These are phyloP conservation scores for Castanopsis chinensis DNA, from an alignment of 306 rosid species.

Conservation along the genomic window DNA sequence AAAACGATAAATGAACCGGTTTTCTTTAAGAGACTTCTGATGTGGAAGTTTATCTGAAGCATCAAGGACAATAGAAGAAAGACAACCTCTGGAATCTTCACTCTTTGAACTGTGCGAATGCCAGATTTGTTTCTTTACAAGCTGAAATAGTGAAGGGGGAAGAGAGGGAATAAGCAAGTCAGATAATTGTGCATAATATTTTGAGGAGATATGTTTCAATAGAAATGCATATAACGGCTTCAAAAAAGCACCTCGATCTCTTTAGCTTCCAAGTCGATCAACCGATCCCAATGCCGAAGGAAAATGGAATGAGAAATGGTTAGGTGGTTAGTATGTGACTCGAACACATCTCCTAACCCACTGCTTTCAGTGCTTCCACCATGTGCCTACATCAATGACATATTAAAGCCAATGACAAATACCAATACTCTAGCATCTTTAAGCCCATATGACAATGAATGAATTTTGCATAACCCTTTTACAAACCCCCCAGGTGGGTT, in stretches of 20 bases:
- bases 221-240: conserved; percentile 13
- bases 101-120: conserved; percentile 42
- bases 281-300: conserved; percentile 75
- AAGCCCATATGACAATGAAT: not conserved
- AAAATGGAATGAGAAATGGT: conserved; percentile 57
- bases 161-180: not conserved
- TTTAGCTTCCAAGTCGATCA: conserved; percentile 93
- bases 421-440: not conserved
- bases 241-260: conserved; percentile 62
- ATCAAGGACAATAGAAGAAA: conserved; percentile 74
- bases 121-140: conserved; percentile 68
- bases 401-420: not conserved
- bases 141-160: conserved; percentile 40
- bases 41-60: conserved; percentile 48
- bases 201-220: conserved; percentile 6
- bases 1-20: conserved; percentile 65
- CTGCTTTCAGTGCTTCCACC: conserved; percentile 72
- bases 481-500: not conserved
- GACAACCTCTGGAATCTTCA: conserved; percentile 40
- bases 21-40: conserved; percentile 44
- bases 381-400: conserved; percentile 53
- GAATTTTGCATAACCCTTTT: not conserved
- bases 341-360: conserved; percentile 67
- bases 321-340: conserved; percentile 60
- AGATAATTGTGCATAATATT: conserved; percentile 4